Evolutionary conservation across 2,329 filamentous ascomycete genomes (phyloP), one percentile per base, ranked within the genome.

Genomic region (Aschersonia sp.): DNA sequence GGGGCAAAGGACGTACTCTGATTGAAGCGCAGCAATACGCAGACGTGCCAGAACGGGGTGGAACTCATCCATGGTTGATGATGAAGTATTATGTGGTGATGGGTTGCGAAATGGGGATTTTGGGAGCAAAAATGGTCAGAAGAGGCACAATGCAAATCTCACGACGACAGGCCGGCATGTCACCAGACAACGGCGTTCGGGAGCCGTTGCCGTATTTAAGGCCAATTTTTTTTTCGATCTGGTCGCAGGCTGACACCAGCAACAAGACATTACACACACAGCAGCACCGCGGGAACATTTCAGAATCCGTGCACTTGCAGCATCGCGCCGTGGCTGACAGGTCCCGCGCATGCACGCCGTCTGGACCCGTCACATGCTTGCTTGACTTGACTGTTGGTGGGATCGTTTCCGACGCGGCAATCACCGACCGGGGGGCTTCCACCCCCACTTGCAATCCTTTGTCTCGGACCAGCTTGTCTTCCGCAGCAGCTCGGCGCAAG

Each of bases 1-100:
- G 35, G 35, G 35, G 35, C 35, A 12, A 12, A 39, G 12, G 14
- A 66, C 71, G 55, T 60, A 74, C 70, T 70, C 60, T 43, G 64
- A 66, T 57, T 71, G 68, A 37, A 73, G 57, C 31, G 71, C 63
- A 31, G 69, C 70, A 51, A 75, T 67, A 52, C 71, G 69, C 50
- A 74, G 61, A 46, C 69, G 67, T 48, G 66, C 62, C 37, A 75
- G 56, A 39, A 67, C 61, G 37, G 60, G 56, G 51, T 68, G 66
- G 14, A 48, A 48, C 12, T 46, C 41, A 22, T 50, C 49, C 49
- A 50, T 50, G 5, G 3, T 42, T 14, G n/a, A 7, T 42, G 40
- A 7, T 42, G 9, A 7, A 7, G n/a, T 42, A 22, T 22, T 22
- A 22, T 22, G 22, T 22, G 22, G 22, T 22, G 22, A 22, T 22